Base-by-base conservation (phyloP, 352 stramenopile species). In the Phytophthora cactorum region DNA sequence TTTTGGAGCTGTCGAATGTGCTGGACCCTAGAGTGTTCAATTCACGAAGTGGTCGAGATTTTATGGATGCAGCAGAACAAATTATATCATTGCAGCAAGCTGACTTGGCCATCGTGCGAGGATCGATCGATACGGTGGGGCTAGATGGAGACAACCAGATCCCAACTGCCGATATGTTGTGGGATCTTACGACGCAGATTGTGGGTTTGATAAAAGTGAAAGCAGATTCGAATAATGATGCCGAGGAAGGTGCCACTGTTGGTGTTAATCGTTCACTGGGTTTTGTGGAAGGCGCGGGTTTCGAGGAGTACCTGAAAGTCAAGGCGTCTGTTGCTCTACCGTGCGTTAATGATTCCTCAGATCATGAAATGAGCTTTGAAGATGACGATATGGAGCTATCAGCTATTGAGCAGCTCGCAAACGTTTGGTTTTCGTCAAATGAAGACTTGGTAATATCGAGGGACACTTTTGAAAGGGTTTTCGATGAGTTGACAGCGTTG, bases 401-500 rank as follows among this genome's bases (percentile, higher is more conserved):
- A 17, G 52, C 58, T 5, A 49, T 69, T 45, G 59, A 73, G 22
- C 47, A 70, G 15, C 52, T 76, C 29, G 62, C 57, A 34, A 39
- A 7, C 10, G 39, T 34, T 49, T 72, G 47, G 8, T 39, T 12
- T 12, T 66, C 34, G 2, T 34, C 22, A 44, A 22, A 32, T 29
- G 31, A 43, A 17, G 44, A 57, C 12, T 5, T 3, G 1, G 22
- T 29, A 0, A 28, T 73, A 15, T 63, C 63, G 5, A 63, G 43
- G 43, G 55, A 66, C 3, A 45, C 73, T 11, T 22, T 82, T 22
- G 51, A 68, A n/a, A 63, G 59, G 9, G 49, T 52, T 25, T 55
- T 70, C 27, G 55, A 70, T 14, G 66, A 83, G 43, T 52, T 86
- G 7, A 64, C 50, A 8, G n/a, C 31, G 25, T 41, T 64, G 17